These are phyloP conservation scores for Colletotrichum aenigma DNA, from an alignment of 2,329 filamentous ascomycete genomes.

Conservation along the genomic window DNA sequence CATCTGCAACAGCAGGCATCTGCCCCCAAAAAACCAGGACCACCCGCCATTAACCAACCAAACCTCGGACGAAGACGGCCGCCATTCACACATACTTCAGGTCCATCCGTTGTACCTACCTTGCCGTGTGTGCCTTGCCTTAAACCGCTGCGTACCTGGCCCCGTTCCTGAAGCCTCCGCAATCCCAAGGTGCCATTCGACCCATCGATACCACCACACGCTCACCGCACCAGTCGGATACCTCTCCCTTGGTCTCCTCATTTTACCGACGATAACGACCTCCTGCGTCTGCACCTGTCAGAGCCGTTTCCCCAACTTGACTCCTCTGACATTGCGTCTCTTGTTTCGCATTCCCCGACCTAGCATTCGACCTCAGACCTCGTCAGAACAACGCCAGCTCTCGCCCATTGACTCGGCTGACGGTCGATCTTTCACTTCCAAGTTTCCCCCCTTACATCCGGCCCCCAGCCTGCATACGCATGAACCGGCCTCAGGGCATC, in stretches of 20 bases:
- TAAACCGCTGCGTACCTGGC: neutral
- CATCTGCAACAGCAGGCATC: constrained; percentile 21
- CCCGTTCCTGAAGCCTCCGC: neutral
- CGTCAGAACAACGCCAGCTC: neutral
- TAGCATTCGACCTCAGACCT: neutral
- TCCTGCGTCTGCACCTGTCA: constrained; percentile 9
- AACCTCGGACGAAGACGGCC: neutral
- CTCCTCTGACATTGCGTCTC: neutral
- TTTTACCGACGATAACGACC: neutral
- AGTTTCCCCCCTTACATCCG: constrained; percentile 15
- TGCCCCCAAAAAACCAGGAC: constrained; percentile 1
- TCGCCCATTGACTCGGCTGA: neutral
- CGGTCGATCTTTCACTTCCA: constrained; percentile 7
- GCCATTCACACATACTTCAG: neutral
- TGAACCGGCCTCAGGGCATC: constrained; percentile 9
- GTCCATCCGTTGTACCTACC: neutral
- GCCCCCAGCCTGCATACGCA: constrained; percentile 14
- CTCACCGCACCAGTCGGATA: constrained; percentile 4
- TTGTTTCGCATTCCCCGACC: constrained; percentile 14
- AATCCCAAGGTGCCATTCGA: neutral
- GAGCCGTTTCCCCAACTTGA: neutral
- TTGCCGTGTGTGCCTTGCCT: neutral
- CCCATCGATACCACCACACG: neutral
- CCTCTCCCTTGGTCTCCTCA: constrained; percentile 5
- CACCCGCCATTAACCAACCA: neutral